These are phyloP conservation scores for Boletus subparvulus DNA, from an alignment of 768 basidiomycete species.

Conservation along the genomic window DNA sequence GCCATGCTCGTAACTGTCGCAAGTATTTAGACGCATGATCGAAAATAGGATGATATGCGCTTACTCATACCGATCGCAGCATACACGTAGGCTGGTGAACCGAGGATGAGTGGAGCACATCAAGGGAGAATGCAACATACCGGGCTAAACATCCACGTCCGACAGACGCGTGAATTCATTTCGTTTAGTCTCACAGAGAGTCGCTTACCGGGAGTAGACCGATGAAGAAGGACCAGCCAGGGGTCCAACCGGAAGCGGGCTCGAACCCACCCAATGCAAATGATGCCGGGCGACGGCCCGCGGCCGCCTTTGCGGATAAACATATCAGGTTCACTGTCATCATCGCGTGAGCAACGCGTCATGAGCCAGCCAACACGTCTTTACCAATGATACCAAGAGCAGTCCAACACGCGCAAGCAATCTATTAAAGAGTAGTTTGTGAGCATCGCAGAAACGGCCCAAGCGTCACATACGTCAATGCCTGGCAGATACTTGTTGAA, in stretches of 20 bases:
- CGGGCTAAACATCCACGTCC: slow-evolving; percentile 23
- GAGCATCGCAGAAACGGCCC: neutral
- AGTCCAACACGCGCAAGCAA: slow-evolving; percentile 63
- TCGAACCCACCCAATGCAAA: slow-evolving; percentile 62
- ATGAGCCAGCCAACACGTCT: neutral
- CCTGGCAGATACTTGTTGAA: slow-evolving; percentile 50
- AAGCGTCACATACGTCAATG: slow-evolving; percentile 43
- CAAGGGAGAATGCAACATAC: slow-evolving; percentile 11
- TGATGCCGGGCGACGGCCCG: slow-evolving; percentile 51
- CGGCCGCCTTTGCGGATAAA: slow-evolving; percentile 55
- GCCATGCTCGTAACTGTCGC: slow-evolving; percentile 59
- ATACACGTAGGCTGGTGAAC: slow-evolving; percentile 50
- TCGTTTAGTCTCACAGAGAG: neutral
- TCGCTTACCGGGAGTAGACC: slow-evolving; percentile 54
- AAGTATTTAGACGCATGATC: slow-evolving; percentile 1
- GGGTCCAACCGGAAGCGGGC: slow-evolving; percentile 64
- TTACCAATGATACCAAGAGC: slow-evolving; percentile 53
- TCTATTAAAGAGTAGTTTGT: slow-evolving; percentile 34
- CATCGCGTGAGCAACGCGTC: slow-evolving; percentile 12
- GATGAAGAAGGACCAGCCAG: slow-evolving; percentile 70
- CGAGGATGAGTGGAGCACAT: neutral
- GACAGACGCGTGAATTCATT: neutral
- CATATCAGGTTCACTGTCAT: slow-evolving; percentile 54
- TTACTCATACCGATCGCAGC: slow-evolving; percentile 64
- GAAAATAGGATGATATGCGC: slow-evolving; percentile 3